Evolutionary conservation across 2,329 filamentous ascomycete genomes (phyloP), one percentile per base, ranked within the genome.

Genomic region (Coleophoma eucalyptorum): DNA sequence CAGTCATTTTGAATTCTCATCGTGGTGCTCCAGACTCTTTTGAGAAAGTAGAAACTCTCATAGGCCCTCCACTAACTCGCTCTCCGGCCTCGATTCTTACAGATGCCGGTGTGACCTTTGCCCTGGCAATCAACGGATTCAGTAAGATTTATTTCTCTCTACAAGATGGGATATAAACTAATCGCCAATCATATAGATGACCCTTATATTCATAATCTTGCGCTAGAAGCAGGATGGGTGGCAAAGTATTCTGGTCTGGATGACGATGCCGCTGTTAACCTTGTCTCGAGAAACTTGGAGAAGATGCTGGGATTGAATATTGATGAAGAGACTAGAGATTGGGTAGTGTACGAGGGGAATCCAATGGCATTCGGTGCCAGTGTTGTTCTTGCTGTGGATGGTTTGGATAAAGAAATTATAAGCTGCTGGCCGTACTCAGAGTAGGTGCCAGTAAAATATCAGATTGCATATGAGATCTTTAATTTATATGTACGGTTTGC

Each of bases 331-430:
- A 58, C 63, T n/a, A 62, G 55, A 40, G 72, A 75, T 50, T 59
- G 73, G 41, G 72, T 75, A 10, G 52, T 75, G 15, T 75, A 66
- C 59, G 72, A 75, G 55, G 71, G 71, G 5, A 65, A 67, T 57
- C 72, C 72, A 18, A 54, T 75, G 40, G 61, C 69, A 50, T 69
- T 65, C 46, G 69, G 69, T 3, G 71, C 66, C 1, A 71, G 66
- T 37, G 69, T 71, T 32, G 68, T 68, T 6, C 40, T 73, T 16
- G 61, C 62, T n/a, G 62, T 72, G 50, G 62, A 64, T 19, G 57
- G 60, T 10, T 59, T 57, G 13, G 58, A 62, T 26, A 60, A 55
- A 5, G 59, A 58, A 11, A 60, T 63, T 41, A 54, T 67, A 45
- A 62, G 64, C 48, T 73, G 70, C 51, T 71, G 65, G 58, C 69